A percentile compares a stretch with the other conserved stretches of the same genome.
These are phyloP conservation scores for Botrytis hyacinthi DNA, from an alignment of 2,329 filamentous ascomycete genomes.

Conservation along the genomic window DNA sequence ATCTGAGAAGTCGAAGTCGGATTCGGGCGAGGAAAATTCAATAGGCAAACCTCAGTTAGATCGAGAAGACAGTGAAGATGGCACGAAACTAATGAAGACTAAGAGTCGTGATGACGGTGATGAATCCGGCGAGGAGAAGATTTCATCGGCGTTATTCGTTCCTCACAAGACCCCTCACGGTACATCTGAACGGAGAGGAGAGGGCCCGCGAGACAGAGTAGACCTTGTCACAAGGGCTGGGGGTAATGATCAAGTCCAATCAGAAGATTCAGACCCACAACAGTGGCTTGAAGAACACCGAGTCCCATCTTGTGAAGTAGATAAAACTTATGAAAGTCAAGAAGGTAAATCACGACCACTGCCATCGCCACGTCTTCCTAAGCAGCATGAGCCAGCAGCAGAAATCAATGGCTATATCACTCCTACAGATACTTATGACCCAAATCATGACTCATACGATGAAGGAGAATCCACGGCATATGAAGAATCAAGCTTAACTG, in stretches of 20 bases:
- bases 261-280: conserved; percentile 36
- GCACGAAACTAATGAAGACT: conserved; percentile 33
- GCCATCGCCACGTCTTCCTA: conserved; percentile 26
- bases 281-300: conserved; percentile 39
- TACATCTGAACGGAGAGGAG: conserved; percentile 39
- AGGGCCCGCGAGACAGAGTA: conserved; percentile 21
- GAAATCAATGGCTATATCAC: conserved; percentile 24
- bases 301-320: conserved; percentile 41
- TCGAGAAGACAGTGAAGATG: conserved; percentile 41
- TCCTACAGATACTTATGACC: conserved; percentile 21
- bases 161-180: conserved; percentile 63
- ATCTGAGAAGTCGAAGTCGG: conserved; percentile 31
- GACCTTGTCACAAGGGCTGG: conserved; percentile 20
- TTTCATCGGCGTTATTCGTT: conserved; percentile 80
- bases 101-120: conserved; percentile 46
- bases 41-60: conserved; percentile 11
- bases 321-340: conserved; percentile 27
- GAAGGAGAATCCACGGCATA: conserved; percentile 31
- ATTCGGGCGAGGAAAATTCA: conserved; percentile 15
- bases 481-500: conserved; percentile 33
- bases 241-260: conserved; percentile 22
- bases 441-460: conserved; percentile 29
- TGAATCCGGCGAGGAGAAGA: conserved; percentile 75
- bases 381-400: conserved; percentile 20
- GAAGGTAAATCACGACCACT: conserved; percentile 24